Percentiles rank a stretch among this genome's conserved stretches.
Conservation (phyloP, 306 rosid genomes). For the Nissolia schottii region DNA sequence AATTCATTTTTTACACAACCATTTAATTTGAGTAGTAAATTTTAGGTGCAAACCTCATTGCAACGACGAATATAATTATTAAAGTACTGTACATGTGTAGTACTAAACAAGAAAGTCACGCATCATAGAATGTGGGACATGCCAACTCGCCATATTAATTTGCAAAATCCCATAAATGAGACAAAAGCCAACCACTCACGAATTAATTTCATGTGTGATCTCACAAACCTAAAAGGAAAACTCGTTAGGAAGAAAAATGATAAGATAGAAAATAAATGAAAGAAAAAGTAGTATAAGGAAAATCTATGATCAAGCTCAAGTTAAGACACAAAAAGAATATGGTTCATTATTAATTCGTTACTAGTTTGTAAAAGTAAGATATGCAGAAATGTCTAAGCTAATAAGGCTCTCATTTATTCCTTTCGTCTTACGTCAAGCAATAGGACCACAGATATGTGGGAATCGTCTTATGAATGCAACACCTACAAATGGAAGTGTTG, state of each 20-base stretch:
- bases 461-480: constrained; percentile 1
- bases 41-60: too few species aligned
- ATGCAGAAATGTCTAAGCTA: constrained; percentile 5
- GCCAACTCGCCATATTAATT: neutral
- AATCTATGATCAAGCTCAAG: neutral
- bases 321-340: neutral
- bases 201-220: neutral
- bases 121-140: neutral
- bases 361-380: neutral
- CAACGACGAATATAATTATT: too few species aligned
- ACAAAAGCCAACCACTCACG: neutral
- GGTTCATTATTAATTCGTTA: neutral
- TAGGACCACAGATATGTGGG: constrained; percentile 37
- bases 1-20: too few species aligned
- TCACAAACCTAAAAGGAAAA: neutral
- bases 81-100: too few species aligned
- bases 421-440: constrained; percentile 17
- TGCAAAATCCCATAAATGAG: neutral
- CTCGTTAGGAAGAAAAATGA: neutral
- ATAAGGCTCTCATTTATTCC: constrained; percentile 32
- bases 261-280: neutral
- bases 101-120: neutral
- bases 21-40: too few species aligned
- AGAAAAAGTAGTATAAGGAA: neutral
- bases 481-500: constrained; percentile 27